These are phyloP conservation scores for Ogataea neopini DNA, from an alignment of 805 yeast species.

Conservation along the genomic window DNA sequence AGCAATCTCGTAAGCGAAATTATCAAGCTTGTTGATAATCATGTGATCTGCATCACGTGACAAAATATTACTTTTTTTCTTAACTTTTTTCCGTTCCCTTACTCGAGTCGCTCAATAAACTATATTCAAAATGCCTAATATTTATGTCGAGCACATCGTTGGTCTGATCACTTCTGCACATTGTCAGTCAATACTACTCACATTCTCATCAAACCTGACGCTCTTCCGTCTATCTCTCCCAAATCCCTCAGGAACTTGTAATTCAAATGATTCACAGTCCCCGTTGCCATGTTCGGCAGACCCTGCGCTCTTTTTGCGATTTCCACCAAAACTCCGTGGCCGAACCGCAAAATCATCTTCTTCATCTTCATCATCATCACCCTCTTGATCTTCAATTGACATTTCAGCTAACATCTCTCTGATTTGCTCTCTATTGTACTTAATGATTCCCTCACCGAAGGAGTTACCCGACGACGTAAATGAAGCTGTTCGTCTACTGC, in stretches of 20 bases:
- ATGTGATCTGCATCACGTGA: too few relatives aligned
- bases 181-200: constrained; percentile 10
- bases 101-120: too few relatives aligned
- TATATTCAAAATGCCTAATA: too few relatives aligned
- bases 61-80: not conserved
- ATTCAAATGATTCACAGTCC: constrained; percentile 14
- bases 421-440: constrained; percentile 35
- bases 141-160: too few relatives aligned
- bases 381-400: constrained; percentile 20
- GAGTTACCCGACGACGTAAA: constrained; percentile 39
- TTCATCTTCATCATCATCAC: constrained; percentile 9
- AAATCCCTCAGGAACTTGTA: constrained; percentile 28
- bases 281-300: constrained; percentile 1
- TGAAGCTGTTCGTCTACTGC: constrained; percentile 25
- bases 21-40: too few relatives aligned
- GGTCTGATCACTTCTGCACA: too few relatives aligned
- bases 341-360: not conserved
- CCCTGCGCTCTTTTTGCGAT: constrained; percentile 6
- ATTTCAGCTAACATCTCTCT: constrained; percentile 34
- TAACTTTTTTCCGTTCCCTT: too few relatives aligned
- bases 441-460: constrained; percentile 39
- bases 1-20: too few relatives aligned
- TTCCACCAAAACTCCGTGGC: not conserved
- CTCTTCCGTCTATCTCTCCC: constrained; percentile 31
- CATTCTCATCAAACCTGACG: constrained; percentile 31